Base-by-base conservation (phyloP, 2,329 filamentous ascomycete genomes). In the Hyphodiscus sp. region DNA sequence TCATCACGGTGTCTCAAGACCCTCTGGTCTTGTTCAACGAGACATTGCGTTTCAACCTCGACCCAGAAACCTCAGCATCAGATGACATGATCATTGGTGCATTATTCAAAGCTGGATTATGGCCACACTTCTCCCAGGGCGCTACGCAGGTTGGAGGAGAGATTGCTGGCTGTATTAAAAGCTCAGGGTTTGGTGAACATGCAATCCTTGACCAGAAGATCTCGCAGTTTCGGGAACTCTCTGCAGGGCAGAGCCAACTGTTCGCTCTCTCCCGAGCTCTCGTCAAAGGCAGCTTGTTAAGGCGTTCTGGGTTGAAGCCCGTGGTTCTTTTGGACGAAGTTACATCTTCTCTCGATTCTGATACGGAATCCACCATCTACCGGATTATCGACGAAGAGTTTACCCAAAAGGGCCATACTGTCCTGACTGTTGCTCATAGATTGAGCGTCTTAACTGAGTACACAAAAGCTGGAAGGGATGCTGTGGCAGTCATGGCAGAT, bases 181-280 rank as follows among this genome's bases (percentile, higher is more conserved):
- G 48, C 20, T 20, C 51, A 29, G 6, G 7, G 2, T 29, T 45
- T 20, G 9, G 20, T 41, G 5, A 66, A 51, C 50, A 56, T 51
- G 1, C 43, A 50, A 57, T 67, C 41, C 58, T 71, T 0, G 64
- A 70, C 43, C 54, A 51, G 4, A 54, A 55, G 2, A 45, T 71
- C 4, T 63, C 62, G 1, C 47, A 49, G 1, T 55, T 71, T 2
- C 63, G 60, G 1, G 50, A 61, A 8, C 53, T 73, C 2, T 71
- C 69, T 1, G 61, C 61, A 1, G 76, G 77, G 1, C 72, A 80
- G 58, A 65, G 65, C 45, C 77, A 79, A 62, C 63, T 79, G 0
- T 72, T 80, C 49, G 71, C 70, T 11, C 66, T 80, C 10, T 75
- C 74, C 0, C 69, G 78, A 3, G 73, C 74, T 1, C 64, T 79